Evolutionary conservation across 805 yeast genomes (phyloP).

Genomic region (Sugiyamaella valdiviana): DNA sequence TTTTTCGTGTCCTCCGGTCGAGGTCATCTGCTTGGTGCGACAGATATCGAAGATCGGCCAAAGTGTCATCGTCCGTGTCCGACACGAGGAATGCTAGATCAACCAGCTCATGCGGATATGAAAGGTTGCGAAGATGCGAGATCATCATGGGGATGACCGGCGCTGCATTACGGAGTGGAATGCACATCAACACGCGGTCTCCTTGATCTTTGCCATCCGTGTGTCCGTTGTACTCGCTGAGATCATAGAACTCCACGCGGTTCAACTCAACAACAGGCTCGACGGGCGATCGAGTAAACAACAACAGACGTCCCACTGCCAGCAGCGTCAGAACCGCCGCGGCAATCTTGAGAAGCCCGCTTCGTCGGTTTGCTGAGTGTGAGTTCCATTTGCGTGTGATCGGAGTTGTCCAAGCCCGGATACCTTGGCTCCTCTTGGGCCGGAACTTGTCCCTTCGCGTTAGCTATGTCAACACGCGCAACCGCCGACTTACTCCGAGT

Average conservation of each 20-base stretch:
- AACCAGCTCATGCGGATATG: conserved; percentile 72
- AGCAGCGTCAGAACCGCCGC: neutral
- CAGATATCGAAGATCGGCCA: conserved; percentile 51
- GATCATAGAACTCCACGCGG: conserved; percentile 60
- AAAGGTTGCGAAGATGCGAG: conserved; percentile 65
- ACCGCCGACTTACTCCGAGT: neutral
- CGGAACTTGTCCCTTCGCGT: neutral
- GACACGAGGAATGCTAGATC: conserved; percentile 77
- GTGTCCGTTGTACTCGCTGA: conserved; percentile 54
- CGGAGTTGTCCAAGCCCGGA: neutral
- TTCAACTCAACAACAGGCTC: neutral
- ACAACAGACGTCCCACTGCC: conserved; percentile 1
- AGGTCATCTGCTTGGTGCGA: conserved; percentile 33
- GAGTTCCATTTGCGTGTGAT: neutral
- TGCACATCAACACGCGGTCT: conserved; percentile 74
- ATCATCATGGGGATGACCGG: conserved; percentile 82
- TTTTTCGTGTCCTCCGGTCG: neutral
- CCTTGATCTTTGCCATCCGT: conserved; percentile 67
- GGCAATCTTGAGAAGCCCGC: neutral
- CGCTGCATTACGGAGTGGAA: conserved; percentile 87
- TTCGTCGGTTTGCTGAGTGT: neutral
- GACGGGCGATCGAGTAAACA: too few relatives aligned
- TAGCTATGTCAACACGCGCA: neutral
- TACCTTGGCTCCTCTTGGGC: neutral
- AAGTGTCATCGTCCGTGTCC: conserved; percentile 81